A percentile compares a stretch with the other conserved stretches of the same genome.
Evolutionary conservation across 176 grass and related monocot species (phyloP).

Genomic region (Lolium rigidum): DNA sequence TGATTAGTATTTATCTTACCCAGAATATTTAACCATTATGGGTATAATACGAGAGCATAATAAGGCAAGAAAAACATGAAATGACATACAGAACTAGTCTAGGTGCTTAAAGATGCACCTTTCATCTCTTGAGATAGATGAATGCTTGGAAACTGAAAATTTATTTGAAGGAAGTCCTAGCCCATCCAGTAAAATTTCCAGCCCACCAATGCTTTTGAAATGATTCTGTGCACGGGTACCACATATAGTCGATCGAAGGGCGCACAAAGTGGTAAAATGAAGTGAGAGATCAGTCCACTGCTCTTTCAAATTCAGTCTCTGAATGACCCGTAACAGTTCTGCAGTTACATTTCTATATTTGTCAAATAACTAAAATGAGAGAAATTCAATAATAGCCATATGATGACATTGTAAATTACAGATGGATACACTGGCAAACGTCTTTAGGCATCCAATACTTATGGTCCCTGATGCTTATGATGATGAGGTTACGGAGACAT

Average conservation of each 20-base stretch:
- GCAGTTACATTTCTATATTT: constrained; percentile 48
- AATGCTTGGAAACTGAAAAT: constrained; percentile 66
- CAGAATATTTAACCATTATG: constrained; percentile 1
- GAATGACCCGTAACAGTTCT: constrained; percentile 88
- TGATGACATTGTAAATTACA: constrained; percentile 21
- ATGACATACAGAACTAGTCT: constrained; percentile 34
- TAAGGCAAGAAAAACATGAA: background rate
- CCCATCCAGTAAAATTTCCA: constrained; percentile 90
- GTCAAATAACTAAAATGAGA: constrained; percentile 33
- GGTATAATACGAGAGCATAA: constrained; percentile 24
- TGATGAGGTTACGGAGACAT: constrained; percentile 1
- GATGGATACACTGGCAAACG: background rate
- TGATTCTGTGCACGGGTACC: constrained; percentile 83
- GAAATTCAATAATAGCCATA: constrained; percentile 27
- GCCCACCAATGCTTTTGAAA: constrained; percentile 95
- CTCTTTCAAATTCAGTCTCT: constrained; percentile 77
- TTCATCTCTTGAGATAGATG: constrained; percentile 66
- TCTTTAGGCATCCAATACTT: constrained; percentile 2
- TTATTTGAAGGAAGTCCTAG: constrained; percentile 81
- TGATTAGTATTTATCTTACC: constrained; percentile 10
- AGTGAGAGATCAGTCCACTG: constrained; percentile 83
- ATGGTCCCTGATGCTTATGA: background rate
- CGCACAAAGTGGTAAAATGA: constrained; percentile 76
- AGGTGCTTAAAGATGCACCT: constrained; percentile 40
- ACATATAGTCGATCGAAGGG: constrained; percentile 73